phyloP scores from a whole-genome alignment of 805 yeast genomes.

The Pichia scutulata region DNA sequence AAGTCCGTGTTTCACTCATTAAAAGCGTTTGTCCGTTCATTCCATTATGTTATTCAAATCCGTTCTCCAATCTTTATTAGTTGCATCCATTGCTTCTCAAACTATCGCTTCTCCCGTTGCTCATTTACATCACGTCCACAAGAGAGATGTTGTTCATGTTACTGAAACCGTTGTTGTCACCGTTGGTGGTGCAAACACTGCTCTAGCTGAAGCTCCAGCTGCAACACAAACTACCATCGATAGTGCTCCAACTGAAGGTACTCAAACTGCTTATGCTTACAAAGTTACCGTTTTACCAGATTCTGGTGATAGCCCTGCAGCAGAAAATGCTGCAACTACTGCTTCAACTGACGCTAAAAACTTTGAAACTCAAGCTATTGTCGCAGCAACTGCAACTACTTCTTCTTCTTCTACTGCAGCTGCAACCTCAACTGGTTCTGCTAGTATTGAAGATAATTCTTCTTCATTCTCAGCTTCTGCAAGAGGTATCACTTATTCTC shows the following conservation, averaged over 20 bases:
- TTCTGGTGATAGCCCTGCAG: constrained; percentile 3
- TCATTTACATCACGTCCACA: constrained; percentile 53
- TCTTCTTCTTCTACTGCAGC: constrained; percentile 22
- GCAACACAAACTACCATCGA: constrained; percentile 17
- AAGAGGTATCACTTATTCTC: constrained; percentile 77
- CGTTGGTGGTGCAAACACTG: constrained; percentile 29
- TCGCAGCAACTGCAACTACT: constrained; percentile 8
- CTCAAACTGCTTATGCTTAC: constrained; percentile 10
- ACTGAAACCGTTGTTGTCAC: constrained; percentile 44
- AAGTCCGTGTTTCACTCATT: neutral
- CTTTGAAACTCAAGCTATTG: constrained; percentile 10
- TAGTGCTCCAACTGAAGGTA: constrained; percentile 7
- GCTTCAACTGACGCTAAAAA: constrained; percentile 19
- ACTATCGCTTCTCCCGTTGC: constrained; percentile 53
- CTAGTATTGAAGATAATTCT: constrained; percentile 27
- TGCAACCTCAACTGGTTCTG: constrained; percentile 27
- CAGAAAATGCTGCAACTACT: constrained; percentile 21
- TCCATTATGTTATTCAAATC: constrained; percentile 21
- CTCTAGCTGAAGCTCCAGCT: constrained; percentile 28
- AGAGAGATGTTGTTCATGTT: constrained; percentile 44
- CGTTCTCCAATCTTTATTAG: constrained; percentile 31
- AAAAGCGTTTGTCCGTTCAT: constrained; percentile 8
- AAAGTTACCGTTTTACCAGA: constrained; percentile 12
- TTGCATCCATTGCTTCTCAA: constrained; percentile 40
- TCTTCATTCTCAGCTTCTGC: constrained; percentile 36